Conservation (phyloP, 176 grass and related monocot species). For the Cenchrus fungigraminus region DNA sequence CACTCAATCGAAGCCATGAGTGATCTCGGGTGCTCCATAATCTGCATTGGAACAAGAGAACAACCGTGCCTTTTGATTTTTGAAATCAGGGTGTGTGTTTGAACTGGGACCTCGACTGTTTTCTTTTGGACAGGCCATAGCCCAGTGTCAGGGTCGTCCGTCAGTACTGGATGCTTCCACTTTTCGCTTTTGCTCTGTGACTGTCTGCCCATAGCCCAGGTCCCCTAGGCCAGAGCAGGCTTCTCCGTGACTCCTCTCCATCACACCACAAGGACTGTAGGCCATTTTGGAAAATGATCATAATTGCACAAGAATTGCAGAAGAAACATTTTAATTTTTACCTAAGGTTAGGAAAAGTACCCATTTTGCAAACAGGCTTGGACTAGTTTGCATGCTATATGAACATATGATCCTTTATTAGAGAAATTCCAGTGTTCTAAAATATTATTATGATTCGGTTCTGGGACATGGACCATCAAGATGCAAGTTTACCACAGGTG, state of each 20-base stretch:
- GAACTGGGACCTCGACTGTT: background rate
- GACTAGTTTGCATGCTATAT: background rate
- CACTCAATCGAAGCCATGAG: slow-evolving; percentile 29
- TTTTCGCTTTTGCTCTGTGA: slow-evolving; percentile 57
- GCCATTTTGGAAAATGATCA: too few relatives aligned
- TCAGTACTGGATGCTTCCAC: slow-evolving; percentile 54
- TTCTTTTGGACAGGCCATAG: slow-evolving; percentile 2
- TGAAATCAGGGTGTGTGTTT: background rate
- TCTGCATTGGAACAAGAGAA: slow-evolving; percentile 36
- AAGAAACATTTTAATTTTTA: too few relatives aligned
- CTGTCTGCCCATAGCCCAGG: slow-evolving; percentile 30
- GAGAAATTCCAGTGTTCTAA: background rate
- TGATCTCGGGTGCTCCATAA: slow-evolving; percentile 35
- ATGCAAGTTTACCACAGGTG: too few relatives aligned
- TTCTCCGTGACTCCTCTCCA: too few relatives aligned
- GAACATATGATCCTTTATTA: background rate
- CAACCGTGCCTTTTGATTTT: slow-evolving; percentile 24
- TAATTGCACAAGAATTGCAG: too few relatives aligned
- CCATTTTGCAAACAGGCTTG: too few relatives aligned
- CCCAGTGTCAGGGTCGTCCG: slow-evolving; percentile 17
- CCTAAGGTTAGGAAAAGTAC: too few relatives aligned
- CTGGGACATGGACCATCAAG: too few relatives aligned
- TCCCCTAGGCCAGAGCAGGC: background rate
- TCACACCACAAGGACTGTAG: too few relatives aligned
- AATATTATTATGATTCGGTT: too few relatives aligned